Evolutionary conservation across 768 basidiomycete species (phyloP).

Genomic region (Agaricus blazei): DNA sequence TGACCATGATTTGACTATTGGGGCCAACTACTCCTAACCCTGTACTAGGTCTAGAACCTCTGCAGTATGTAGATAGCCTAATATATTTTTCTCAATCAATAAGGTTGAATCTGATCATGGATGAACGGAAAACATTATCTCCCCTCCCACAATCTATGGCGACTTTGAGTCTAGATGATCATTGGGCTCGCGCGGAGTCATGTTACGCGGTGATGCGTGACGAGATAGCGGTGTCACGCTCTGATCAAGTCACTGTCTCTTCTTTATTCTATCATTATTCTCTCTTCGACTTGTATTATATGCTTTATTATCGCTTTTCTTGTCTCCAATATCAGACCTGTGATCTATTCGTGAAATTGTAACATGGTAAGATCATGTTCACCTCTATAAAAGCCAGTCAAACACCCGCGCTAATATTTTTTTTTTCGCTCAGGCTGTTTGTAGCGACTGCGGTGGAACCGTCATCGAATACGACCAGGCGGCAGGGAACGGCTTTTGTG

Average conservation of each 20-base stretch:
- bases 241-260: constrained; percentile 7
- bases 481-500: constrained; percentile 82
- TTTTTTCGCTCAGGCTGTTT: constrained; percentile 42
- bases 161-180: too few relatives aligned
- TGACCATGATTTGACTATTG: too few relatives aligned
- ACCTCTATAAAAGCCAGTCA: background rate
- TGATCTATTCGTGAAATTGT: background rate
- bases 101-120: too few relatives aligned
- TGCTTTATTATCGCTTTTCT: background rate
- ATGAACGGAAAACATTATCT: too few relatives aligned
- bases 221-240: constrained; percentile 5
- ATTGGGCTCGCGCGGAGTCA: background rate
- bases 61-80: too few relatives aligned
- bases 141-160: too few relatives aligned
- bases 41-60: too few relatives aligned
- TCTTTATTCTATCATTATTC: constrained; percentile 16
- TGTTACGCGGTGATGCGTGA: background rate
- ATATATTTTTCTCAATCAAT: too few relatives aligned
- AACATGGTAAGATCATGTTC: background rate
- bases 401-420: background rate
- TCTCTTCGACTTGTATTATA: constrained; percentile 4
- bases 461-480: constrained; percentile 84
- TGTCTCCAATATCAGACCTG: background rate
- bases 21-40: too few relatives aligned
- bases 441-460: constrained; percentile 75